Base-by-base conservation (phyloP, 495 filamentous ascomycete species). In the Aspergillus heteromorphus region DNA sequence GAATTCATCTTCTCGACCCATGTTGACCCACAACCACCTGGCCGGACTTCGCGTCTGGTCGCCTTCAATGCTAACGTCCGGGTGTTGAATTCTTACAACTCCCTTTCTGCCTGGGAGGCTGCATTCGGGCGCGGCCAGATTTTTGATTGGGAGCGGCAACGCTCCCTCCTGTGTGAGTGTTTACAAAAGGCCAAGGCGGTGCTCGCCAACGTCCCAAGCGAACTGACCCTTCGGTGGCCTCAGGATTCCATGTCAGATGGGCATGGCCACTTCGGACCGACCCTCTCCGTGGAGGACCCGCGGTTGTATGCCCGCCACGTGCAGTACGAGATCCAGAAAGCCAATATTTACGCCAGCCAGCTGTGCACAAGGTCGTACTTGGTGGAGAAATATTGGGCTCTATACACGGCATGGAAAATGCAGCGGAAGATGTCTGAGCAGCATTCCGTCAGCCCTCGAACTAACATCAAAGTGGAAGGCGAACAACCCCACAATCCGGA, bases 261-360 rank as follows among this genome's bases (percentile, higher is more conserved):
- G 19, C 56, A 49, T 49, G 62, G 50, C 43, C 19, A 60, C 45
- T 54, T 55, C 25, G 55, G 56, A 16, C 64, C 57, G 41, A 19
- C 19, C n/a, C 27, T 43, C 18, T 63, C 57, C 30, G 48, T 62
- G 0, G 60, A 69, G 29, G 67, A 70, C 45, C 58, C 65, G 20
- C 60, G 61, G 14, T 40, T 62, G 17, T 63, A 64, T 51, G 65
- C 69, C 45, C 65, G 65, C 20, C 72, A 76, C 4, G 74, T 91
- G 2, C 88, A 92, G 45, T 86, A 82, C 48, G 87, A 93, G 60
- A 91, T 95, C 19, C 89, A 95, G 63, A 91, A 90, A 61, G 83
- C 83, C 18, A 92, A 91, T 58, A 87, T 96, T 20, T 87, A 90
- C 56, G 81, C 82, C 6, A 87, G 82, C 41, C 84, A 89, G 59